Base-by-base conservation (phyloP, 495 filamentous ascomycete species). In the Emericellopsis terricola region DNA sequence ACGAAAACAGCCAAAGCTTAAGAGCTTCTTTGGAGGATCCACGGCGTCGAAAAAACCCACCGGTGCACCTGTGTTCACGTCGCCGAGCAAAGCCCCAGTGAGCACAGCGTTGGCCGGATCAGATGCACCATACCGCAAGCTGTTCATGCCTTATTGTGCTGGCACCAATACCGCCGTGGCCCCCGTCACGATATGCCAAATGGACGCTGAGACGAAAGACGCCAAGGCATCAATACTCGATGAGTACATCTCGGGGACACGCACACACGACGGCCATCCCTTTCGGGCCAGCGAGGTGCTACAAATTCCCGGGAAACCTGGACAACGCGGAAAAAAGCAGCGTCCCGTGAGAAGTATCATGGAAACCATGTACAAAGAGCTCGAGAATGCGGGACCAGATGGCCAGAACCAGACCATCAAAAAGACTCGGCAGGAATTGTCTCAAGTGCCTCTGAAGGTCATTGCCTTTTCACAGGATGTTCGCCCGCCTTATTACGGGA, bases 401-500 rank as follows among this genome's bases (percentile, higher is more conserved):
- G n/a, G 48, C 49, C 10, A 20, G 10, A 20, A 19, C 19, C 24
- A 64, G 21, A 54, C 62, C 15, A 53, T 60, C 15, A 56, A 60
- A 28, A 57, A 55, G 19, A 46, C 50, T 28, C 48, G 41, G 19
- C 47, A 70, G n/a, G 48, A 69, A 2, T 63, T 97, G 10, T 64
- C 66, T 30, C 45, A 56, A 3, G 54, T 91, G 5, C 65, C 73
- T 3, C 62, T 82, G 48, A 94, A 93, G 47, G 75, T 77, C 19
- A 55, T 99, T 4, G 68, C 71, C 32, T 96, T 96, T 39, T 57
- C 59, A 5, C 77, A 92, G 52, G 89, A 96, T 55, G 80, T 94
- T 5, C 68, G 89, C 19, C 89, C 91, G 9, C 74, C 89, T 0
- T 99, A 94, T 44, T 70, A 73, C 38, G 89, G 89, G 6, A 94